Base-by-base conservation (phyloP, 805 yeast genomes). In the Saccharomyces paradoxus region DNA sequence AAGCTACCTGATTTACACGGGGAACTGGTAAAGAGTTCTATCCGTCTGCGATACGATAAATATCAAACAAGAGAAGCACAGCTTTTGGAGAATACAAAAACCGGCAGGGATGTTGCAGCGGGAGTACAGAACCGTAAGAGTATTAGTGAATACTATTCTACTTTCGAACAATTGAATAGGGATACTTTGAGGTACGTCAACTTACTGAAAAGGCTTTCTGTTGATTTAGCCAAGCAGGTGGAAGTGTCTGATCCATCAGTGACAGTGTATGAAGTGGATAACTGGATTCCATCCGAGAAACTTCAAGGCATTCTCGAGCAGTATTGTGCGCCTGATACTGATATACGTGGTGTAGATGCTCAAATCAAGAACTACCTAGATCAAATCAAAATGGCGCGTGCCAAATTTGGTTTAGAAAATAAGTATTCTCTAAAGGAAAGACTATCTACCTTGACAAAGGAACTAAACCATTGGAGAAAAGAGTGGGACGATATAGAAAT, bases 401-500 rank as follows among this genome's bases (percentile, higher is more conserved):
- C 69, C 3, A 60, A 61, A 50, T 67, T 62, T 37, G 60, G 63
- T 10, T 52, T 69, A n/a, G 69, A 67, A 41, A 68, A 68, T 52
- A 64, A 63, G 48, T 59, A 67, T 48, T 51, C 64, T 2, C 50
- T 69, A 41, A 64, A 67, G 49, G 59, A 58, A 13, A 53, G 51
- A 9, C 50, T 68, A 22, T 48, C 56, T 12, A 55, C 56, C 22
- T 46, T 67, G 28, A 63, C 59, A 17, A 61, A 60, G 50, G 71
- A 68, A 46, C 67, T 66, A 2, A 62, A 60, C 9, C 55, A 58
- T 14, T 69, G 72, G 72, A 61, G 66, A 47, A 62, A 59, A 44
- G 66, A 68, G 47, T 63, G 65, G 62, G 65, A 65, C 27, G 58
- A 62, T 27, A 58, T 68, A 28, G 72, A 69, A 49, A 61, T 55